Evolutionary conservation across 441 rosid species (phyloP).

Genomic region (Pelargonium cotyledonis): DNA sequence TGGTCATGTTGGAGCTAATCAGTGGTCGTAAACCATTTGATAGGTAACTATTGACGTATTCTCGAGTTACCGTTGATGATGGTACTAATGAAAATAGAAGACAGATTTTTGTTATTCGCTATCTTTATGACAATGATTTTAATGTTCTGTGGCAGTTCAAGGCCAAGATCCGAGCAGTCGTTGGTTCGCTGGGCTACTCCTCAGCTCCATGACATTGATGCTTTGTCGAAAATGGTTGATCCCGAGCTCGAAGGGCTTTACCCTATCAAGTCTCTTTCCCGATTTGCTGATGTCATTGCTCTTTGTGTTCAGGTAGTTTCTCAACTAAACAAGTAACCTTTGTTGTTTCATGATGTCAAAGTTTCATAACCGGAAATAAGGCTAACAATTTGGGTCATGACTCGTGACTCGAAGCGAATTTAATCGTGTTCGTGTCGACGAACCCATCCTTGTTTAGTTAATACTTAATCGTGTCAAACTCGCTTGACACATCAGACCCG

Average conservation of each 20-base stretch:
- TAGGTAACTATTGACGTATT: conserved; percentile 36
- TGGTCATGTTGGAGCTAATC: conserved; percentile 95
- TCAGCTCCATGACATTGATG: conserved; percentile 98
- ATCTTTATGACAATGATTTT: conserved; percentile 8
- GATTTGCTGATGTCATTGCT: conserved; percentile 97
- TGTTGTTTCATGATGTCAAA: not conserved
- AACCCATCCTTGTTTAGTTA: too few relatives aligned
- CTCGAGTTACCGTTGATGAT: not conserved
- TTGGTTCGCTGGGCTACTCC: conserved; percentile 99
- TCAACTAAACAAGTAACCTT: not conserved
- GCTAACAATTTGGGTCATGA: too few relatives aligned
- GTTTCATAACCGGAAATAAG: too few relatives aligned
- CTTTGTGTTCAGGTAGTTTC: conserved; percentile 87
- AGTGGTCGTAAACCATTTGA: conserved; percentile 98
- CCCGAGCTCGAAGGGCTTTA: conserved; percentile 90
- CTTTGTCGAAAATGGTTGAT: conserved; percentile 94
- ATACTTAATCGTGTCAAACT: too few relatives aligned
- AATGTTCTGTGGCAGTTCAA: conserved; percentile 48
- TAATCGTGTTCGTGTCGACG: too few relatives aligned
- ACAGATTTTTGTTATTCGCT: too few relatives aligned
- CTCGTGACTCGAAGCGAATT: too few relatives aligned
- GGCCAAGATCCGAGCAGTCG: conserved; percentile 88
- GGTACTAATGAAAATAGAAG: too few relatives aligned
- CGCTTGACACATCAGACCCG: too few relatives aligned
- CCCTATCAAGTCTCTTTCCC: conserved; percentile 94